These are phyloP conservation scores for Ogataea minuta DNA, from an alignment of 805 yeast genomes.

Conservation along the genomic window DNA sequence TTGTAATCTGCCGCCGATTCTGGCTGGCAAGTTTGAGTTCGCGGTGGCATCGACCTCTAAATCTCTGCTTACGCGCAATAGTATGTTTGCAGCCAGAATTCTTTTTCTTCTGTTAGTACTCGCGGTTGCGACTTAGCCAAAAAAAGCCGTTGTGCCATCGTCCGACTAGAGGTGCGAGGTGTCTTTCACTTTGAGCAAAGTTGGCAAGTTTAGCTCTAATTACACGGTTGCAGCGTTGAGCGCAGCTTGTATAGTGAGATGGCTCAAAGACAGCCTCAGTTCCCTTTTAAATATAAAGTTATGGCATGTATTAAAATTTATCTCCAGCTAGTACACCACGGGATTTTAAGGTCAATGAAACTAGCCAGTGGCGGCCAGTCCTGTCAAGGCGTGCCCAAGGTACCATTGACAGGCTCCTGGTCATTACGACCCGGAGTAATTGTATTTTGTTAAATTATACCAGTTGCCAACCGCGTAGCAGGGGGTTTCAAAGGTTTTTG, in stretches of 20 bases:
- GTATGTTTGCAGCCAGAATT: background rate
- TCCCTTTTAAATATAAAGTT: too few species aligned
- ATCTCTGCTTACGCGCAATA: background rate
- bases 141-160: slow-evolving; percentile 11
- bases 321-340: too few species aligned
- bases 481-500: slow-evolving; percentile 9
- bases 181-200: background rate
- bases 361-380: too few species aligned
- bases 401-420: too few species aligned
- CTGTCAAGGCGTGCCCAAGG: too few species aligned
- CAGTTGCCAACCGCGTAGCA: slow-evolving; percentile 5
- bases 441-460: background rate
- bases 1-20: background rate
- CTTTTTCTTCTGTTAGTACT: slow-evolving; percentile 1
- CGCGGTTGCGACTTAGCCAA: slow-evolving; percentile 11
- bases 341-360: too few species aligned
- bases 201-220: background rate
- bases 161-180: slow-evolving; percentile 17
- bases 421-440: too few species aligned
- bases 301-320: too few species aligned
- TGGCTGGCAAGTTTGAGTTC: background rate
- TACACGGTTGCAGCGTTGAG: background rate
- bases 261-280: too few species aligned
- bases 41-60: background rate
- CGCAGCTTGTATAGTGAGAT: too few species aligned